Percentiles rank a stretch among this genome's conserved stretches.
These are phyloP conservation scores for Austroboletus eburneus DNA, from an alignment of 768 basidiomycete species.

Conservation along the genomic window DNA sequence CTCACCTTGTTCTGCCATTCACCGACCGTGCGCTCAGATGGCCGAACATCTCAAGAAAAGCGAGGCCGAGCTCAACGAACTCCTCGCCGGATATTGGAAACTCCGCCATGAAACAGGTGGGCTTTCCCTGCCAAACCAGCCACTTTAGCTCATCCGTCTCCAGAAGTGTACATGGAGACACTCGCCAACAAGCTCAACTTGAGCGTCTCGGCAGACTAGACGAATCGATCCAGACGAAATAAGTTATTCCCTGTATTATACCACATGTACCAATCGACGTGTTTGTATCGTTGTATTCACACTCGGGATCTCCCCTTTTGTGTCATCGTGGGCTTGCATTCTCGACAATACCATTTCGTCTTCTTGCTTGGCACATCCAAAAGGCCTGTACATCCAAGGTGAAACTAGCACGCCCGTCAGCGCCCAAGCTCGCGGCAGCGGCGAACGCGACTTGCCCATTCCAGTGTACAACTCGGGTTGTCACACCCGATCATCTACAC, in stretches of 20 bases:
- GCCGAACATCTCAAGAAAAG: slow-evolving; percentile 68
- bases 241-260: slow-evolving; percentile 20
- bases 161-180: slow-evolving; percentile 86
- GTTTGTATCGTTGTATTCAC: slow-evolving; percentile 6
- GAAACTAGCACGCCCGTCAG: slow-evolving; percentile 48
- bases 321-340: slow-evolving; percentile 45
- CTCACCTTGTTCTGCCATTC: not conserved
- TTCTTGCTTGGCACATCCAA: slow-evolving; percentile 51
- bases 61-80: slow-evolving; percentile 74
- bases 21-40: slow-evolving; percentile 47
- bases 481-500: slow-evolving; percentile 86
- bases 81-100: slow-evolving; percentile 81
- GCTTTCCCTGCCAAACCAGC: not conserved
- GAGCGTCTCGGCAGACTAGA: slow-evolving; percentile 34
- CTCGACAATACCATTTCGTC: slow-evolving; percentile 67
- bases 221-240: not conserved
- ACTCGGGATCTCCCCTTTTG: slow-evolving; percentile 32
- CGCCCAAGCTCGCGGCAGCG: not conserved
- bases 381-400: slow-evolving; percentile 63
- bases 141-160: slow-evolving; percentile 1
- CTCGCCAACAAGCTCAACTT: slow-evolving; percentile 77
- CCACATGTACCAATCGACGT: slow-evolving; percentile 7
- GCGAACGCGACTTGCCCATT: slow-evolving; percentile 66
- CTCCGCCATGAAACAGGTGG: slow-evolving; percentile 73
- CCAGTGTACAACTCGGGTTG: slow-evolving; percentile 57